phyloP scores from a whole-genome alignment of 441 rosid genomes.

The Kokia cookei region DNA sequence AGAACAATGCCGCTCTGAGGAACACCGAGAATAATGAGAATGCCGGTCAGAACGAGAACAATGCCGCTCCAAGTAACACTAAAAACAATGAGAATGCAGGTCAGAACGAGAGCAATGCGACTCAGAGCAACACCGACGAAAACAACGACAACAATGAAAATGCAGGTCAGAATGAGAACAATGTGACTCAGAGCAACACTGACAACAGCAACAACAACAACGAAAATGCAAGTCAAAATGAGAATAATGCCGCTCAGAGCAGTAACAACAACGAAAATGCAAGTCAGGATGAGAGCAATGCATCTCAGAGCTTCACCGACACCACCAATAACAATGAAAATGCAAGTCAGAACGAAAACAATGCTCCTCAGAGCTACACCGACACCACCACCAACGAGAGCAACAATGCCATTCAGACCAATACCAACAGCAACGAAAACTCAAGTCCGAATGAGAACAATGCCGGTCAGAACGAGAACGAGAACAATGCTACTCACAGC shows the following conservation, averaged over 20 bases:
- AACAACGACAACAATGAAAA: neutral
- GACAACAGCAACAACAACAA: neutral
- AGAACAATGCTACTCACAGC: neutral
- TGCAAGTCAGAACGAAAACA: neutral
- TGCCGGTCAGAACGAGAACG: neutral
- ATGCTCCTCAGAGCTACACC: neutral
- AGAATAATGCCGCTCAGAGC: neutral
- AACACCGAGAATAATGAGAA: neutral
- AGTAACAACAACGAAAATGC: neutral
- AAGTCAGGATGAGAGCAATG: neutral
- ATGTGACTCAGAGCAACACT: neutral
- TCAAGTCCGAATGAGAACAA: neutral
- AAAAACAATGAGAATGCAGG: neutral
- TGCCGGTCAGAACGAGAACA: neutral
- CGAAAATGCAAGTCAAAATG: neutral
- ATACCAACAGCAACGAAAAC: neutral
- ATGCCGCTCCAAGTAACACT: neutral
- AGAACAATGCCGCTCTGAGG: neutral
- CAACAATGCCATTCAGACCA: neutral
- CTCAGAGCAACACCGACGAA: neutral
- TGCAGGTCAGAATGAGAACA: neutral
- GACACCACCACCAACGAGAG: neutral
- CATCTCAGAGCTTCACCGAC: neutral
- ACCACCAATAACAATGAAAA: neutral
- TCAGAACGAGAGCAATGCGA: constrained; percentile 2